phyloP scores from a whole-genome alignment of 805 yeast species.

The Myxozyma vanderwaltii region DNA sequence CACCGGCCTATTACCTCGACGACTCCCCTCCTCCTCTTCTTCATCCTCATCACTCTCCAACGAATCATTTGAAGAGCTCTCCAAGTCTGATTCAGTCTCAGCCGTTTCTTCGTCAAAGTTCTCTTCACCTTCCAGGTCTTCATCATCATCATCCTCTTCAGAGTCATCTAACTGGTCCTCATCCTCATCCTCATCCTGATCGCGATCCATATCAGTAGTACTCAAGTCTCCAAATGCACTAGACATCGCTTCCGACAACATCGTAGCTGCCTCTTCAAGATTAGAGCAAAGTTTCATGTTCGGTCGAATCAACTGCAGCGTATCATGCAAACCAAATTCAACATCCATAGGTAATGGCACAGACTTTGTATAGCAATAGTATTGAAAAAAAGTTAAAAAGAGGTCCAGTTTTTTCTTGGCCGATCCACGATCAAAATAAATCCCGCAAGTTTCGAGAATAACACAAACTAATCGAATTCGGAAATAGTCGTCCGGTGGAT shows the following conservation, averaged over 20 bases:
- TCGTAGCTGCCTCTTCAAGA: conserved; percentile 49
- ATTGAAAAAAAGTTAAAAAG: conserved; percentile 67
- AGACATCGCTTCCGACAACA: conserved; percentile 39
- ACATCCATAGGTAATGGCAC: conserved; percentile 63
- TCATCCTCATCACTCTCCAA: conserved; percentile 11
- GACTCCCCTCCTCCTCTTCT: conserved; percentile 13
- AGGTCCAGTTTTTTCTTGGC: conserved; percentile 41
- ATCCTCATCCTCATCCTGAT: conserved; percentile 17
- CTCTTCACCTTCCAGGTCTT: conserved; percentile 8
- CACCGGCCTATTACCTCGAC: conserved; percentile 12
- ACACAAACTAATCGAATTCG: conserved; percentile 60
- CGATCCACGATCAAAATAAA: conserved; percentile 29
- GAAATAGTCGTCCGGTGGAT: conserved; percentile 69
- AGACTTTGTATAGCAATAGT: conserved; percentile 62
- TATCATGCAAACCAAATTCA: conserved; percentile 54
- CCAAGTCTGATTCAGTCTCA: neutral
- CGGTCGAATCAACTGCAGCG: conserved; percentile 44
- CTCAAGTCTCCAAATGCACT: conserved; percentile 20
- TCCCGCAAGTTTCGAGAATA: conserved; percentile 45
- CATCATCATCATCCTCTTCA: conserved; percentile 21
- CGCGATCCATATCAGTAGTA: neutral
- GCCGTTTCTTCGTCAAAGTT: conserved; percentile 9
- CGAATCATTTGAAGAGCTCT: neutral
- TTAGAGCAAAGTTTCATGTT: conserved; percentile 45
- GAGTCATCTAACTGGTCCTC: conserved; percentile 4